Conservation (phyloP, 2,329 filamentous ascomycete species). For the Stachybotrys chartarum region DNA sequence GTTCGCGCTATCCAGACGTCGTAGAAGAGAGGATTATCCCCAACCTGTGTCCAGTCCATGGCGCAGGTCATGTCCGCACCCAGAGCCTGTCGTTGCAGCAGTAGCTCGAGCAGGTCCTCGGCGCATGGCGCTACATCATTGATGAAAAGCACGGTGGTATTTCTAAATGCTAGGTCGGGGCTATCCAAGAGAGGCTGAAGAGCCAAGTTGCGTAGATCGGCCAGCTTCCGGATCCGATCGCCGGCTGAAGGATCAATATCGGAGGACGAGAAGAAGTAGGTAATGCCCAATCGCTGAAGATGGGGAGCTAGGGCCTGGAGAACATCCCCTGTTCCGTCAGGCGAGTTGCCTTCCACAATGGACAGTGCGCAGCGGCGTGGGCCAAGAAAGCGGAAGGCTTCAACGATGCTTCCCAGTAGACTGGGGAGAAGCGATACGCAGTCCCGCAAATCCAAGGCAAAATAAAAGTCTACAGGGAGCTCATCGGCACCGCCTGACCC, state of each 20-base stretch:
- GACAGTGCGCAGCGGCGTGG: slow-evolving; percentile 43
- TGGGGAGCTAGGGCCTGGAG: slow-evolving; percentile 31
- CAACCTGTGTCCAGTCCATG: slow-evolving; percentile 49
- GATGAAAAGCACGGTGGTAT: slow-evolving; percentile 42
- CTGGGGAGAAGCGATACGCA: slow-evolving; percentile 37
- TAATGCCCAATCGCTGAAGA: slow-evolving; percentile 28
- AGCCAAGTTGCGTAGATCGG: slow-evolving; percentile 45
- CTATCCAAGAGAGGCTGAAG: slow-evolving; percentile 35
- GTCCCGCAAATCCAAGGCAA: slow-evolving; percentile 45
- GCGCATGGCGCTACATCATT: slow-evolving; percentile 46
- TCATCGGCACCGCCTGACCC: not conserved
- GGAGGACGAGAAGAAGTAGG: slow-evolving; percentile 35
- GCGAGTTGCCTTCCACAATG: slow-evolving; percentile 47
- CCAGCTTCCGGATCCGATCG: slow-evolving; percentile 39
- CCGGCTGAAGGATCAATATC: slow-evolving; percentile 33
- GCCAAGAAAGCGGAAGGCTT: slow-evolving; percentile 42
- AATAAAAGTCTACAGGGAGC: slow-evolving; percentile 32
- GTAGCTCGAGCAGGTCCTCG: slow-evolving; percentile 51
- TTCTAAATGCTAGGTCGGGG: slow-evolving; percentile 13
- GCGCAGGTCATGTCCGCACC: slow-evolving; percentile 49
- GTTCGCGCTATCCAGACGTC: slow-evolving; percentile 49
- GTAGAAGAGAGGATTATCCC: slow-evolving; percentile 42
- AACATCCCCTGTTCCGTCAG: slow-evolving; percentile 46
- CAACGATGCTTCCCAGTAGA: slow-evolving; percentile 43
- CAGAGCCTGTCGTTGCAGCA: slow-evolving; percentile 37